These are phyloP conservation scores for Hysterium pulicare DNA, from an alignment of 2,329 filamentous ascomycete species.

Conservation along the genomic window DNA sequence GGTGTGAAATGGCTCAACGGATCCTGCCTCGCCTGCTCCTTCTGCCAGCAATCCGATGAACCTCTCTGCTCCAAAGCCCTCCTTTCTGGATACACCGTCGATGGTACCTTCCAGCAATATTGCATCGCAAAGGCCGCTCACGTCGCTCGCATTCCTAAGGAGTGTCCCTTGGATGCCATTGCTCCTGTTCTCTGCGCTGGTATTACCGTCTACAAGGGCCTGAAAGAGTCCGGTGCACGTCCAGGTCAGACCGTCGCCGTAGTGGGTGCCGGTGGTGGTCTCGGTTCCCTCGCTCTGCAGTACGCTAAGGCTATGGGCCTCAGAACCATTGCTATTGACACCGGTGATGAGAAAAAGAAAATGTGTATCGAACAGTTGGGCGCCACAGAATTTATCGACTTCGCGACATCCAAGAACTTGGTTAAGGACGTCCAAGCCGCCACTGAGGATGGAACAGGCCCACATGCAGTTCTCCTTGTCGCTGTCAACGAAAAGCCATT, in stretches of 20 bases:
- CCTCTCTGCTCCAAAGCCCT: constrained; percentile 72
- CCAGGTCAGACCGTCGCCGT: constrained; percentile 79
- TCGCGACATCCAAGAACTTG: constrained; percentile 69
- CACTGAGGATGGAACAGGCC: constrained; percentile 76
- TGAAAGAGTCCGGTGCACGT: constrained; percentile 74
- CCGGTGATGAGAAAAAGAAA: constrained; percentile 73
- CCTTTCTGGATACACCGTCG: constrained; percentile 88
- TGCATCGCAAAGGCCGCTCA: constrained; percentile 82
- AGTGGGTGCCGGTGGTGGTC: constrained; percentile 80
- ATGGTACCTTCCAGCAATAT: constrained; percentile 93
- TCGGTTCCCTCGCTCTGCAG: constrained; percentile 76
- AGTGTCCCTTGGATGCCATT: constrained; percentile 70
- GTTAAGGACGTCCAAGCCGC: constrained; percentile 80
- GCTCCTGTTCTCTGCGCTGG: constrained; percentile 80
- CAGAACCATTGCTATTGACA: constrained; percentile 75
- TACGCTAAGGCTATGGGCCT: constrained; percentile 91
- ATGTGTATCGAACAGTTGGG: constrained; percentile 67
- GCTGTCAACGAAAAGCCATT: constrained; percentile 89
- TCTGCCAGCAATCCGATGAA: constrained; percentile 78
- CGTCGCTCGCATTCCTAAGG: constrained; percentile 76
- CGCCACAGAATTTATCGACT: constrained; percentile 74
- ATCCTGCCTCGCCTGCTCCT: constrained; percentile 76
- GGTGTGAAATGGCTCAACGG: constrained; percentile 93
- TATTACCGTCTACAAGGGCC: constrained; percentile 86
- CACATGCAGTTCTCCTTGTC: constrained; percentile 81